These are phyloP conservation scores for Alternaria ventricosa DNA, from an alignment of 2,329 filamentous ascomycete genomes.

Conservation along the genomic window DNA sequence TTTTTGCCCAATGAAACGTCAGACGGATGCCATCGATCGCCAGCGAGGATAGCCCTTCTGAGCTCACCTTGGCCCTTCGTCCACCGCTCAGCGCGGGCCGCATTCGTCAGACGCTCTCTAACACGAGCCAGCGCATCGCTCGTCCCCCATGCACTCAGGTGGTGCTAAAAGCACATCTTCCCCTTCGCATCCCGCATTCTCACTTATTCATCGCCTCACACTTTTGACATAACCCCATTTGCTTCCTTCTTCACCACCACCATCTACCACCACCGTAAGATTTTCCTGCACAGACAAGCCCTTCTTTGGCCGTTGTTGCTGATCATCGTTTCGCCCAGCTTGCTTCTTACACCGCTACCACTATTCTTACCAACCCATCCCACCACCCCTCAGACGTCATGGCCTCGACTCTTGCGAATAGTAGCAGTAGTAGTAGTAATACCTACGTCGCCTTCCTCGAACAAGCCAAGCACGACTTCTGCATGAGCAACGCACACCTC, in stretches of 20 bases:
- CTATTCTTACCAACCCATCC: conserved; percentile 5
- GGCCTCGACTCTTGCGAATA: conserved; percentile 33
- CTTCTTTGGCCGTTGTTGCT: conserved; percentile 19
- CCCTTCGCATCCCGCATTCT: conserved; percentile 30
- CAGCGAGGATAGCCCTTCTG: conserved; percentile 38
- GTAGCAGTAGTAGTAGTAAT: conserved; percentile 21
- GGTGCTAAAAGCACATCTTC: conserved; percentile 37
- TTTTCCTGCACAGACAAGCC: conserved; percentile 15
- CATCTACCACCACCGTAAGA: conserved; percentile 22
- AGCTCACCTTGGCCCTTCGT: conserved; percentile 28
- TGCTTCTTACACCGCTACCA: conserved; percentile 20
- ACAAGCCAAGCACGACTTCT: conserved; percentile 47
- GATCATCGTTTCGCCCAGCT: conserved; percentile 31
- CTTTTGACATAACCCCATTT: conserved; percentile 24
- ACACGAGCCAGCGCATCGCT: conserved; percentile 45
- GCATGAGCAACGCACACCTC: conserved; percentile 39
- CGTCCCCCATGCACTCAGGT: conserved; percentile 9
- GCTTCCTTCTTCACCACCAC: conserved; percentile 5
- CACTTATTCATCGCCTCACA: conserved; percentile 38
- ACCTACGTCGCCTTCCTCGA: conserved; percentile 40
- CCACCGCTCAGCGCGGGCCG: conserved; percentile 29
- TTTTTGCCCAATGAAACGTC: conserved; percentile 27
- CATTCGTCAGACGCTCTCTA: conserved; percentile 37
- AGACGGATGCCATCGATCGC: conserved; percentile 21
- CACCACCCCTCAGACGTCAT: conserved; percentile 23